Base-by-base conservation (phyloP, 169 alveolate genomes). In the Plasmodium malariae region DNA sequence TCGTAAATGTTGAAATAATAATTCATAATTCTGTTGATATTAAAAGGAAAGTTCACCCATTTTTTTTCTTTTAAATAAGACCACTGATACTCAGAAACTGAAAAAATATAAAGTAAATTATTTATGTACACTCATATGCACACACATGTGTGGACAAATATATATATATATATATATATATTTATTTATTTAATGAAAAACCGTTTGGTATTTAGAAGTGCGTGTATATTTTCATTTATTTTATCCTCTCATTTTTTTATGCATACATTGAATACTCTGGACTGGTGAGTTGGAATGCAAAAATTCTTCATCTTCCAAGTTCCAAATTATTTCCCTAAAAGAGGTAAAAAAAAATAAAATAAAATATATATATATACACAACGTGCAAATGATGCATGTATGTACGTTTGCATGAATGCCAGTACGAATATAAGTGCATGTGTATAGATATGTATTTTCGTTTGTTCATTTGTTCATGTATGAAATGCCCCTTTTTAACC, bases 61-160 rank as follows among this genome's bases (percentile, higher is more conserved):
- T 83, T 83, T 40, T 83, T 83, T 9, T 83, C 91, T 30, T 83
- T 67, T 36, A 83, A 65, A 70, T 83, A 83, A 14, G 91, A 83
- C 91, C 91, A 83, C 91, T 83, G 91, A 24, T 83, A 83, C 67
- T 83, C 91, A 30, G 21, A 24, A 67, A 67, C 91, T 83, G 55
- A 55, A 67, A 51, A 67, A 59, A 48, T 40, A 48, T 36, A 57
- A 74, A 17, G 24, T 32, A 28, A 24, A 71, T 7, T 6, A n/a
- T 34, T 2, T 32, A 11, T 36, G 59, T 32, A n/a, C n/a, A n/a
- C n/a, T n/a, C n/a, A n/a, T n/a, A 11, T 26, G 34, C 9, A 49
- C 14, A 9, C 0, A 19, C 40, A 30, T 49, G 45, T 37, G 49
- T 70, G 17, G 28, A 0, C 21, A 32, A 6, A 32, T 30, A 55